Evolutionary conservation across 139 green algal species (phyloP), one percentile per base, ranked within the genome.

Genomic region (Chlamydomonas sphaeroides): DNA sequence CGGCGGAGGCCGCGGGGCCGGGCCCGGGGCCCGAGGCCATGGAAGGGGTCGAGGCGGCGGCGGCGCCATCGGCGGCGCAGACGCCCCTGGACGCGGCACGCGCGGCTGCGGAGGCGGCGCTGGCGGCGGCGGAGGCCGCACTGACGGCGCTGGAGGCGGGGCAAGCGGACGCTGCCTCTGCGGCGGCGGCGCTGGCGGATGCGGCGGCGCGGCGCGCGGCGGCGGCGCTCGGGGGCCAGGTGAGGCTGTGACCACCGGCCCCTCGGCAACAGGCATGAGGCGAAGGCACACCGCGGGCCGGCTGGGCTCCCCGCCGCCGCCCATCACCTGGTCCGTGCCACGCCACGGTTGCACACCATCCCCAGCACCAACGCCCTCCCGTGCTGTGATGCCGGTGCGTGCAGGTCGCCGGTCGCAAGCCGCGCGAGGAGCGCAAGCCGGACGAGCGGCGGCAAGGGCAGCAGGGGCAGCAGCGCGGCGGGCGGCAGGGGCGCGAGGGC

Each of bases 61-160:
- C 36, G n/a, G n/a, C 39, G 39, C 21, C 57, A 28, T 3, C n/a
- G n/a, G n/a, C 38, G 61, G 25, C 61, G 61, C 23, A 38, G 63
- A 32, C 39, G 26, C 8, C 45, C 57, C 4, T 72, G 21, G 62
- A 72, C 3, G 45, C 25, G 62, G 62, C 48, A 7, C 42, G 76
- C 26, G 32, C 76, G 0, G 76, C 76, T 2, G 82, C 63, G 28
- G 63, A 83, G 63, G 73, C 45, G 49, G 72, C 49, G 45, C 5
- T 83, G 51, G 48, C 77, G 35, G 30, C 67, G n/a, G 78, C 78
- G 38, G 78, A 84, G 65, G 51, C 53, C 21, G 78, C 51, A 28
- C 3, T 61, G 36, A 65, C 35, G 65, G 77, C 65, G 30, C 32
- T 35, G 0, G 65, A 68, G 77, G 65, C 63, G 32, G 45, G 48